These are phyloP conservation scores for Phaeosphaeriaceae sp. DNA, from an alignment of 2,329 filamentous ascomycete species.

Conservation along the genomic window DNA sequence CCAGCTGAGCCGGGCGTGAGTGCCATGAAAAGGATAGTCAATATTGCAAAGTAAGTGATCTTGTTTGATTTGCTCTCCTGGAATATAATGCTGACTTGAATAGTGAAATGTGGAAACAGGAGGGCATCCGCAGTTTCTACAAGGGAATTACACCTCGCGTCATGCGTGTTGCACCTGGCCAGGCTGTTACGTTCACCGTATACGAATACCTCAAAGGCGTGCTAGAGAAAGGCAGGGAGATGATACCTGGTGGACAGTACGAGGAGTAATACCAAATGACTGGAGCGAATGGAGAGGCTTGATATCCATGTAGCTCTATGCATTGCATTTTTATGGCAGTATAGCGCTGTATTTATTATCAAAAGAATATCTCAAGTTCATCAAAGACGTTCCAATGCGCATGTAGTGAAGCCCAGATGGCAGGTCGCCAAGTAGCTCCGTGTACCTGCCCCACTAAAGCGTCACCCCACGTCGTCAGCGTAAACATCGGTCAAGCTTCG, in stretches of 20 bases:
- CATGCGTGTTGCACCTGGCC: slow-evolving; percentile 95
- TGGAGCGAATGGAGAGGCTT: neutral
- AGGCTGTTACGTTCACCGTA: slow-evolving; percentile 76
- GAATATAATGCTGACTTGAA: slow-evolving; percentile 11
- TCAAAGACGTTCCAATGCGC: neutral
- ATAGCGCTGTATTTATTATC: slow-evolving; percentile 3
- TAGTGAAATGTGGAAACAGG: slow-evolving; percentile 71
- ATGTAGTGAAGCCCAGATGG: neutral
- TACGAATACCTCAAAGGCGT: slow-evolving; percentile 61
- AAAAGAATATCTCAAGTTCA: slow-evolving; percentile 1
- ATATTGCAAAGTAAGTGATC: slow-evolving; percentile 66
- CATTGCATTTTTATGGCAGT: neutral
- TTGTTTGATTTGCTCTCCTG: neutral
- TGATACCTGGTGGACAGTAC: slow-evolving; percentile 55
- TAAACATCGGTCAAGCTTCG: slow-evolving; percentile 24
- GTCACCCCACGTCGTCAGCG: slow-evolving; percentile 23
- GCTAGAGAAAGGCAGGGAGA: slow-evolving; percentile 56
- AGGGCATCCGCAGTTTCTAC: slow-evolving; percentile 94
- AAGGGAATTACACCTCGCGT: slow-evolving; percentile 98
- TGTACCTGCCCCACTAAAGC: slow-evolving; percentile 30
- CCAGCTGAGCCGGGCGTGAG: slow-evolving; percentile 82
- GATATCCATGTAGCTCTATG: slow-evolving; percentile 21
- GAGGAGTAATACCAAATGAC: slow-evolving; percentile 50
- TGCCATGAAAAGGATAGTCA: slow-evolving; percentile 77
- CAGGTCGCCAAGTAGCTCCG: slow-evolving; percentile 18